Conservation (phyloP, 2,329 filamentous ascomycete species). For the Fusarium mangiferae region DNA sequence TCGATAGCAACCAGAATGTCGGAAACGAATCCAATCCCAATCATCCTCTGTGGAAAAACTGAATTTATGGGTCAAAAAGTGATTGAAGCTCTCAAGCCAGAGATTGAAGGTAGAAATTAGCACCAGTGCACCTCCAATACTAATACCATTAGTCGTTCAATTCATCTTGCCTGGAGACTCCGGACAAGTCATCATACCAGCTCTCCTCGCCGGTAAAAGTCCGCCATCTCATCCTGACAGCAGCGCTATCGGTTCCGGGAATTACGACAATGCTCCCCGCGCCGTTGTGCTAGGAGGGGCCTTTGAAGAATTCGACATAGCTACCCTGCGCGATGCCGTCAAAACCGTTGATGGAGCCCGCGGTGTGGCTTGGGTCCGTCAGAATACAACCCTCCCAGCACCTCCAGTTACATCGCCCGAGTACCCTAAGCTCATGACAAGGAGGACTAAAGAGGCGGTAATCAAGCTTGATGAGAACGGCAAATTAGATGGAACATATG, state of each 20-base stretch:
- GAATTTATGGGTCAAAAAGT: constrained; percentile 15
- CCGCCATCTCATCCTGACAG: background rate
- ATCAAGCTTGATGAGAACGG: background rate
- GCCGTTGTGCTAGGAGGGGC: constrained; percentile 18
- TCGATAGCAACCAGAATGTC: background rate
- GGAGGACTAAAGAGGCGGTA: constrained; percentile 25
- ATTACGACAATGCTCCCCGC: background rate
- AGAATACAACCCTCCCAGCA: constrained; percentile 5
- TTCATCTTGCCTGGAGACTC: constrained; percentile 25
- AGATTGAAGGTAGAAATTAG: constrained; percentile 13
- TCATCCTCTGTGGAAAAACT: constrained; percentile 29
- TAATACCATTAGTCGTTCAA: constrained; percentile 8
- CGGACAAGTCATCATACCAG: constrained; percentile 14
- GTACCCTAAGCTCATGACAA: constrained; percentile 19
- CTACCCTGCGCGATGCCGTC: background rate
- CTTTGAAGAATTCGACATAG: constrained; percentile 18
- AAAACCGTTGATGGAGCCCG: background rate
- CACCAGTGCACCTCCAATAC: accelerated
- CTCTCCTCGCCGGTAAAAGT: background rate
- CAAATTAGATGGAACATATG: constrained; percentile 11
- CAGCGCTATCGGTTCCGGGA: constrained; percentile 14
- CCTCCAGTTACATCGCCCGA: constrained; percentile 22
- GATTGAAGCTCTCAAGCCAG: constrained; percentile 18
- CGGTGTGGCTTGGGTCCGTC: constrained; percentile 17
- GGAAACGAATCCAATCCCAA: background rate